Percentiles rank a stretch among this genome's conserved stretches.
These are phyloP conservation scores for Pelagophyceae sp. DNA, from an alignment of 352 stramenopile genomes.

Conservation along the genomic window DNA sequence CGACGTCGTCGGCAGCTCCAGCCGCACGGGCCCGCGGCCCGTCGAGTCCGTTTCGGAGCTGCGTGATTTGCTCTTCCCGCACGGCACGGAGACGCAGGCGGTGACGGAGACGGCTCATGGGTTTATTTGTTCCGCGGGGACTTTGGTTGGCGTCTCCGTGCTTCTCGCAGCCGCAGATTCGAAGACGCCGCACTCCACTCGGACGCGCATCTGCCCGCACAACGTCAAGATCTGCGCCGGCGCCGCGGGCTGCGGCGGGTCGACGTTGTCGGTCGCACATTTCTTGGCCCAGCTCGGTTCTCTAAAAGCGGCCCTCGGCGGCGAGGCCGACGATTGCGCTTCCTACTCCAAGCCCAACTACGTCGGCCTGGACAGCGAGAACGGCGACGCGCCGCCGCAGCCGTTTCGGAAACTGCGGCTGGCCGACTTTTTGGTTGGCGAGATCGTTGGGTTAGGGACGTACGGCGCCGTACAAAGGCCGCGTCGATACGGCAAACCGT, in stretches of 20 bases:
- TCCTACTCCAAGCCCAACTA: background rate
- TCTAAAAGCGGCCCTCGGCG: background rate
- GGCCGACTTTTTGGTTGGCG: background rate
- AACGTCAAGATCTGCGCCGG: background rate
- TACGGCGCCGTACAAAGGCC: background rate
- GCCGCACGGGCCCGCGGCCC: too few species aligned
- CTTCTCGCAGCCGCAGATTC: background rate
- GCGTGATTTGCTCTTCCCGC: conserved; percentile 9
- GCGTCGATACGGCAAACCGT: background rate
- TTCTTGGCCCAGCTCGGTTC: background rate
- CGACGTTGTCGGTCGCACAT: background rate
- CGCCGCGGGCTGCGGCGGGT: background rate
- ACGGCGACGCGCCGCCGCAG: background rate
- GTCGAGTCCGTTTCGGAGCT: too few species aligned
- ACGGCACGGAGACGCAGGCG: background rate
- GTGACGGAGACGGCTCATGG: background rate
- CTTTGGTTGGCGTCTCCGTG: background rate
- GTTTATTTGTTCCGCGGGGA: background rate
- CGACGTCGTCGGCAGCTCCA: too few species aligned
- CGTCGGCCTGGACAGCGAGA: background rate
- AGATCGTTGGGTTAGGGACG: background rate
- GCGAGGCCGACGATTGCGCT: background rate
- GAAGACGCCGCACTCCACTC: background rate
- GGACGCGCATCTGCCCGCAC: background rate
- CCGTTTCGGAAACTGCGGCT: background rate